Evolutionary conservation across 75 land plant genomes (phyloP).

Genomic region (Selaginella tamariscina): DNA sequence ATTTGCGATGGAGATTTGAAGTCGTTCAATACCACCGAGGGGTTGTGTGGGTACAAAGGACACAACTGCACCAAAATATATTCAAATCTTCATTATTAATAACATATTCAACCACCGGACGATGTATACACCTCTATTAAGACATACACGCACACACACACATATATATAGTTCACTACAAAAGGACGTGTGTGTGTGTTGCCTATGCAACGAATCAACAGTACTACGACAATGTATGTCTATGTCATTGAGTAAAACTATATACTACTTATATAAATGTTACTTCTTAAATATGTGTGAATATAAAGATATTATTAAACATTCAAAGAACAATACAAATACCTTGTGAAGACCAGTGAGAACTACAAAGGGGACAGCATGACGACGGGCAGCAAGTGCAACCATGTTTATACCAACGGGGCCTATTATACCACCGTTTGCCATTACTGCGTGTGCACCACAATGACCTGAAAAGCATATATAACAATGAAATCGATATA

Average conservation of each 20-base stretch:
- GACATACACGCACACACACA: no score
- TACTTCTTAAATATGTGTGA: no score
- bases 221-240: no score
- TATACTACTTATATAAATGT: no score
- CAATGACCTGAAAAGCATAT: conserved; percentile 69
- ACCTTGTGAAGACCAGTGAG: conserved; percentile 98
- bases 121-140: no score
- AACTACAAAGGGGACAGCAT: conserved; percentile 98
- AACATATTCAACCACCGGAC: no score
- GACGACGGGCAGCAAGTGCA: conserved; percentile 93
- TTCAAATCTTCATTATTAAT: no score
- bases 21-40: conserved; percentile 76
- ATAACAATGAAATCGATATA: neutral
- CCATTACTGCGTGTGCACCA: conserved; percentile 99
- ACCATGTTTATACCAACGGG: conserved; percentile 94
- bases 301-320: neutral
- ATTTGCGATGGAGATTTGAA: conserved; percentile 81
- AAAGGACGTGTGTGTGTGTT: no score
- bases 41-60: conserved; percentile 93
- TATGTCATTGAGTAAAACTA: no score
- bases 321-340: neutral
- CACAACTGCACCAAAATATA: conserved; percentile 81
- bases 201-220: no score
- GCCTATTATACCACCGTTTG: conserved; percentile 94
- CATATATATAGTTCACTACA: no score